A percentile compares a stretch with the other conserved stretches of the same genome.
phyloP scores from a whole-genome alignment of 495 filamentous ascomycete genomes.

The Viridothelium virens region DNA sequence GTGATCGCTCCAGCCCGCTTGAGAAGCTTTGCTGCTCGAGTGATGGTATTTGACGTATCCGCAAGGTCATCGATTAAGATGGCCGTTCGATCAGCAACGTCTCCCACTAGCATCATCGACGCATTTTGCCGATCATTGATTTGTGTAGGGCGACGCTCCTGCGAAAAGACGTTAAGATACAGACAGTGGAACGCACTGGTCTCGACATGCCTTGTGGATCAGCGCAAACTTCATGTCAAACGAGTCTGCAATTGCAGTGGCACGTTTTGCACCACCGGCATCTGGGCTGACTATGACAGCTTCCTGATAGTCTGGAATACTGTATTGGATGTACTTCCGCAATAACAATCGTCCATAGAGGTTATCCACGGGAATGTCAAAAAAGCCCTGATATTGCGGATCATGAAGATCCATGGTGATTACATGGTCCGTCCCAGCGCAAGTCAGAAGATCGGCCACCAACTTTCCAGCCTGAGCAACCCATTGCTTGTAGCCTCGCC shows the following conservation, averaged over 20 bases:
- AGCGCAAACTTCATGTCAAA: constrained; percentile 89
- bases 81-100: constrained; percentile 69
- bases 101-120: constrained; percentile 95
- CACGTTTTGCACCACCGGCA: constrained; percentile 91
- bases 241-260: constrained; percentile 91
- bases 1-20: constrained; percentile 85
- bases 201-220: constrained; percentile 81
- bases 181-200: constrained; percentile 21
- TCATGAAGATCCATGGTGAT: constrained; percentile 98
- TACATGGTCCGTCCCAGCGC: constrained; percentile 91
- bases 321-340: constrained; percentile 79
- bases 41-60: constrained; percentile 95
- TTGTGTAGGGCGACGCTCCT: constrained; percentile 95
- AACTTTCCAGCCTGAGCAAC: constrained; percentile 95
- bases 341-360: constrained; percentile 82
- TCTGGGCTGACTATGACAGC: constrained; percentile 94
- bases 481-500: constrained; percentile 95
- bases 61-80: constrained; percentile 92
- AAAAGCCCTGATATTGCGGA: constrained; percentile 97
- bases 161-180: constrained; percentile 29
- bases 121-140: constrained; percentile 92
- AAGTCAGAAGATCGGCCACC: constrained; percentile 88
- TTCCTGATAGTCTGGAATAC: constrained; percentile 58
- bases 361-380: constrained; percentile 97
- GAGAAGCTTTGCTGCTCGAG: constrained; percentile 88